Evolutionary conservation across 2,329 filamentous ascomycete species (phyloP).

Genomic region (Cercospora beticola): DNA sequence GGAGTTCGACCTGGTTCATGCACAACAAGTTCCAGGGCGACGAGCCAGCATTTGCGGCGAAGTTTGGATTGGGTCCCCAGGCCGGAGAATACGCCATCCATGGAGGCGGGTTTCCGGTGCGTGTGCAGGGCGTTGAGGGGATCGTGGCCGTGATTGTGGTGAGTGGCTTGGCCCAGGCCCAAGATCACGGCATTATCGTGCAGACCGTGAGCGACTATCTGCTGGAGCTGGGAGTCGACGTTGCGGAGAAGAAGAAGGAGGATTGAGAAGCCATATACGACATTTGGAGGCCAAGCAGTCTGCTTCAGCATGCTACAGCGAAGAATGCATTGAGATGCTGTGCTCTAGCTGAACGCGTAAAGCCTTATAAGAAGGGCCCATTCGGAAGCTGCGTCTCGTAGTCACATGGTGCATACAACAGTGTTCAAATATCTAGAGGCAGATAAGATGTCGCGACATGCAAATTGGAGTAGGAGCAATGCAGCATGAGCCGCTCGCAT

Average conservation of each 20-base stretch:
- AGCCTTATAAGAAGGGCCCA: not conserved
- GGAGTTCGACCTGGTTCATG: conserved; percentile 69
- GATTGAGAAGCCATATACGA: conserved; percentile 26
- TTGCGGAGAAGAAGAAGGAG: conserved; percentile 41
- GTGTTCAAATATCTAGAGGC: not conserved
- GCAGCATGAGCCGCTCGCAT: not conserved
- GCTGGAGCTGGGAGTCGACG: conserved; percentile 36
- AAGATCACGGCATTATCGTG: conserved; percentile 75
- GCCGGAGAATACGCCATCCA: conserved; percentile 70
- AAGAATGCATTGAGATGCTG: not conserved
- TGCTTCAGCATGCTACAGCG: not conserved
- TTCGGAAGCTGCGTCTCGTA: not conserved
- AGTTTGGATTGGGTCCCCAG: conserved; percentile 60
- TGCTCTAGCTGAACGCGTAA: not conserved
- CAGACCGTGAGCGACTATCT: conserved; percentile 63
- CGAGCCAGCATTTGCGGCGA: conserved; percentile 63
- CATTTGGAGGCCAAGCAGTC: not conserved
- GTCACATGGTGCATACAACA: not conserved
- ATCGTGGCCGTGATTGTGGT: conserved; percentile 74
- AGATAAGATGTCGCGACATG: not conserved
- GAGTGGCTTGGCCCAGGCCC: conserved; percentile 71
- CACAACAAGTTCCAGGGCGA: conserved; percentile 65
- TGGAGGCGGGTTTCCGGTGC: conserved; percentile 72
- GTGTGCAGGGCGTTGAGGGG: conserved; percentile 71
- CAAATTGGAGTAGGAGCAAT: not conserved